Percentiles rank a stretch among this genome's conserved stretches.
Conservation (phyloP, 371 early-diverging fungal species). For the Cokeromyces recurvatus region DNA sequence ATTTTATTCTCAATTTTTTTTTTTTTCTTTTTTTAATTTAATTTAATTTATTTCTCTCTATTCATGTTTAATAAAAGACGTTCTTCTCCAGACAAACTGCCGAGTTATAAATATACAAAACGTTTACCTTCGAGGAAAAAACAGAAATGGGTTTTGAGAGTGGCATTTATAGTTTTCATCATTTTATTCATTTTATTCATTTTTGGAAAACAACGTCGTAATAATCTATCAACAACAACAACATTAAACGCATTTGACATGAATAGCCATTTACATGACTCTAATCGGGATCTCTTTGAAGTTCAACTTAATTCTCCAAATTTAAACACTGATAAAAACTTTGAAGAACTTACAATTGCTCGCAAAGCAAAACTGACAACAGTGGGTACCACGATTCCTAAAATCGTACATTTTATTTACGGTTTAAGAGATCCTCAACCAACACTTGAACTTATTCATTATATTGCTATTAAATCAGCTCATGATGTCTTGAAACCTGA, state of each 20-base stretch:
- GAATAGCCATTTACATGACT: not conserved
- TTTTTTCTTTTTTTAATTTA: not conserved
- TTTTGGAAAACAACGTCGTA: too few species aligned
- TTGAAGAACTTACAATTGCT: constrained; percentile 24
- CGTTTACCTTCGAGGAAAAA: too few species aligned
- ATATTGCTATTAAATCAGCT: constrained; percentile 50
- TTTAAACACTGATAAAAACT: not conserved
- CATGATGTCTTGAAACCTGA: constrained; percentile 44
- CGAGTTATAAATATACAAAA: too few species aligned
- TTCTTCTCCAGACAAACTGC: too few species aligned
- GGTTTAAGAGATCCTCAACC: constrained; percentile 41
- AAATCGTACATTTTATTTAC: constrained; percentile 51
- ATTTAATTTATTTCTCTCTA: too few species aligned
- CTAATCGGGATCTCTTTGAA: constrained; percentile 1
- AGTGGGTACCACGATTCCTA: constrained; percentile 28
- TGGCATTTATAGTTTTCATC: not conserved
- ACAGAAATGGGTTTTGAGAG: too few species aligned
- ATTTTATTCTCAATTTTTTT: not conserved
- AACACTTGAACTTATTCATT: constrained; percentile 43
- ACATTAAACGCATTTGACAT: not conserved
- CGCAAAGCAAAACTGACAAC: constrained; percentile 10
- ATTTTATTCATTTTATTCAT: not conserved
- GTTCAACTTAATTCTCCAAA: constrained; percentile 9
- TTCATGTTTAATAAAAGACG: too few species aligned
- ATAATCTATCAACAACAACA: not conserved